These are phyloP conservation scores for Scortechinia acanthostroma DNA, from an alignment of 2,329 filamentous ascomycete genomes.

Conservation along the genomic window DNA sequence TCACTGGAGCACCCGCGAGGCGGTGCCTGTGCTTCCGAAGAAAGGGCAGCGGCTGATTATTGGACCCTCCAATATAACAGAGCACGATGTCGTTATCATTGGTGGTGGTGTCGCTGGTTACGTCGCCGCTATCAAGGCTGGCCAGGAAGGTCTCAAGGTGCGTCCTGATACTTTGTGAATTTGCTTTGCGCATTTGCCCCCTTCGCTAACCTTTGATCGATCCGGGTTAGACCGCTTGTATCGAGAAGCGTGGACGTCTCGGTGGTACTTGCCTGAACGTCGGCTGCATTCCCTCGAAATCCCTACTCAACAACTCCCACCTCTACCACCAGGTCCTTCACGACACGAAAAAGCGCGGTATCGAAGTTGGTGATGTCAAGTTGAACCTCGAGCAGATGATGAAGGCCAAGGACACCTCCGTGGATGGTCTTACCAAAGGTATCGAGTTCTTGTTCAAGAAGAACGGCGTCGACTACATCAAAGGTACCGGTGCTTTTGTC, in stretches of 20 bases:
- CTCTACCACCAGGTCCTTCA: slow-evolving; percentile 95
- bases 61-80: slow-evolving; percentile 45
- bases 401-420: slow-evolving; percentile 95
- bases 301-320: slow-evolving; percentile 98
- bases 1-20: background rate
- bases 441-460: slow-evolving; percentile 98
- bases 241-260: slow-evolving; percentile 92
- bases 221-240: slow-evolving; percentile 73
- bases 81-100: slow-evolving; percentile 96
- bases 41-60: background rate
- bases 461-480: slow-evolving; percentile 97
- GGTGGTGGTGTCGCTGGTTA: slow-evolving; percentile 97
- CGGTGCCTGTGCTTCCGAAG: slow-evolving; percentile 13
- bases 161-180: slow-evolving; percentile 8
- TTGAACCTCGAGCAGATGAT: slow-evolving; percentile 93
- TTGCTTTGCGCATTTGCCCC: slow-evolving; percentile 3
- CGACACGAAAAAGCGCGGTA: slow-evolving; percentile 93
- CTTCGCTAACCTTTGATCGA: too few relatives aligned
- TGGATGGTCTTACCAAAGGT: slow-evolving; percentile 84
- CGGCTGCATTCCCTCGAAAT: slow-evolving; percentile 98
- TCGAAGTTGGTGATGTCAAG: slow-evolving; percentile 94
- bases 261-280: slow-evolving; percentile 98
- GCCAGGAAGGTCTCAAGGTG: slow-evolving; percentile 94
- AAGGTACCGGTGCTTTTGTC: slow-evolving; percentile 80
- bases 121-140: slow-evolving; percentile 97